phyloP scores from a whole-genome alignment of 169 alveolate species.

The Cyclospora cayetanensis region DNA sequence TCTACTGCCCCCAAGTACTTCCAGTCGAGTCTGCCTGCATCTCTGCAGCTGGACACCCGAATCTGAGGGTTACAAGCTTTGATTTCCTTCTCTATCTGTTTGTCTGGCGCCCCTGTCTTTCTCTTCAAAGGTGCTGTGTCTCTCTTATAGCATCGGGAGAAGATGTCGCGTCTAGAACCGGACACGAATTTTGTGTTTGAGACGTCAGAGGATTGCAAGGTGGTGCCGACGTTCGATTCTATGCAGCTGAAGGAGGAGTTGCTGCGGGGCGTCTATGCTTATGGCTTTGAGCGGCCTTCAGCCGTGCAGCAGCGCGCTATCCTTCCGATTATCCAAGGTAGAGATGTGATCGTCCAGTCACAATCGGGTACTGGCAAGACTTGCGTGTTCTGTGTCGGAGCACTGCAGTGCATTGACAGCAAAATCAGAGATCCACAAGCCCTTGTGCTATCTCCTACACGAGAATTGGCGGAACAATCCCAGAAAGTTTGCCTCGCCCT shows the following conservation, averaged over 20 bases:
- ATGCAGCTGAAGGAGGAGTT: slow-evolving; percentile 95
- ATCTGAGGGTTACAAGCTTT: no score
- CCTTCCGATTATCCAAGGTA: slow-evolving; percentile 96
- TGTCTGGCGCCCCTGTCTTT: no score
- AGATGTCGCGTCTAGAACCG: slow-evolving; percentile 37
- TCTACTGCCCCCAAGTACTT: no score
- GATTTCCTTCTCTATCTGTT: no score
- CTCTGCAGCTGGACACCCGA: no score
- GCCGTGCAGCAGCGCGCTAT: slow-evolving; percentile 99
- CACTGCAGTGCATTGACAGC: slow-evolving; percentile 93
- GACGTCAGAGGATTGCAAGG: slow-evolving; percentile 81
- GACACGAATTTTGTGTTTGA: slow-evolving; percentile 71
- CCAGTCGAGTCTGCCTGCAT: no score
- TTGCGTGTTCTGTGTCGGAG: slow-evolving; percentile 97
- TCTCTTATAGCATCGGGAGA: no score
- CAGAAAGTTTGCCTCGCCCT: slow-evolving; percentile 97
- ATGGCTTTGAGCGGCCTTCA: slow-evolving; percentile 99
- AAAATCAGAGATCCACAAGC: slow-evolving; percentile 90
- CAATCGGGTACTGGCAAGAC: slow-evolving; percentile 99
- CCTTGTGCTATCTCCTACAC: slow-evolving; percentile 93
- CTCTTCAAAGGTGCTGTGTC: no score
- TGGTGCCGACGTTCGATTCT: slow-evolving; percentile 92
- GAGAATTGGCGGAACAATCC: slow-evolving; percentile 98
- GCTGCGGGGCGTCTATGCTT: slow-evolving; percentile 96
- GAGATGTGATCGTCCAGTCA: slow-evolving; percentile 97